A percentile compares a stretch with the other conserved stretches of the same genome.
phyloP scores from a whole-genome alignment of 148 eudicot genomes.

The Nepenthes gracilis region DNA sequence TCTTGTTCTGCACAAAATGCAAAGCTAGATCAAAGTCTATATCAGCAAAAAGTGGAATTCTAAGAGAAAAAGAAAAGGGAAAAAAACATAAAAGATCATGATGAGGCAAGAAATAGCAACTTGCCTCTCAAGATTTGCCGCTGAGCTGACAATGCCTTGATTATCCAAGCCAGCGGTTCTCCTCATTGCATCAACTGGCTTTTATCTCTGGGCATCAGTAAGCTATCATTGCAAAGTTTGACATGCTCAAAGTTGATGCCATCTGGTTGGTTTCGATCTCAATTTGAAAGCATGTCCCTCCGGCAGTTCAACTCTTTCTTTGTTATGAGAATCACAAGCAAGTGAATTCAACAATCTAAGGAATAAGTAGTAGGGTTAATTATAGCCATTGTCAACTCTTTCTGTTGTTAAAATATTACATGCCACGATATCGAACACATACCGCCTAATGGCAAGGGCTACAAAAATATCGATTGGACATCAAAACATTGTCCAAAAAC shows the following conservation, averaged over 20 bases:
- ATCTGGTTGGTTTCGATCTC: conserved; percentile 78
- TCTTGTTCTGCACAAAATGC: conserved; percentile 71
- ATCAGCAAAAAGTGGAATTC: neutral
- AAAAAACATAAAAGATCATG: neutral
- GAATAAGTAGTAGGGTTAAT: too few species aligned
- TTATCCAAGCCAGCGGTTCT: conserved; percentile 70
- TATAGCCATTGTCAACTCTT: too few species aligned
- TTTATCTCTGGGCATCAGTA: conserved; percentile 82
- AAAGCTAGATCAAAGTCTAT: conserved; percentile 5
- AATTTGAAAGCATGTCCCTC: conserved; percentile 57
- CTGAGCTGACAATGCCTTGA: conserved; percentile 65
- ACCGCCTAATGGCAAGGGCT: too few species aligned
- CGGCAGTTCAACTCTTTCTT: conserved; percentile 81
- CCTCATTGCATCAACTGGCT: conserved; percentile 71
- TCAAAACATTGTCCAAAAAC: too few species aligned
- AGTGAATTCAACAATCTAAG: too few species aligned
- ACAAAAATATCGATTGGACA: too few species aligned
- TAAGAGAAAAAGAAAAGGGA: neutral
- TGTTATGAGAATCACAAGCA: conserved; percentile 26
- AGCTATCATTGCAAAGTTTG: conserved; percentile 81
- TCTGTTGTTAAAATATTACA: too few species aligned
- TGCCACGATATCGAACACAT: too few species aligned
- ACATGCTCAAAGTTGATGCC: conserved; percentile 85
- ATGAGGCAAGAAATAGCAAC: conserved; percentile 12
- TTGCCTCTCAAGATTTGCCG: conserved; percentile 84